Evolutionary conservation across 225 moss, liverwort and hornwort genomes (phyloP), one percentile per base, ranked within the genome.

Genomic region (Marchantia paleacea): DNA sequence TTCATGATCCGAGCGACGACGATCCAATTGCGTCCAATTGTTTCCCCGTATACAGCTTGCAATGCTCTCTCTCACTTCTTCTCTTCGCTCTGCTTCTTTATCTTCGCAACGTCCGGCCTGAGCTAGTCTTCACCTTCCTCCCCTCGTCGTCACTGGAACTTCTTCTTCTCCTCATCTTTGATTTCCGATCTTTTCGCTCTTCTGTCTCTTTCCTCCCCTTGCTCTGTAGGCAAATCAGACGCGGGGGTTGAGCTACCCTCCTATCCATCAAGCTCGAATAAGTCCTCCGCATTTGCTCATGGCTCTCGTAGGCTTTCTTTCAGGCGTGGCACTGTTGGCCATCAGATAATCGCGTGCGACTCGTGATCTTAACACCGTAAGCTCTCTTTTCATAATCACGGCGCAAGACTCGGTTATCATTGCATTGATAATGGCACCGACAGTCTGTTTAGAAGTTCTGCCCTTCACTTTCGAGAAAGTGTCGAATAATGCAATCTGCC

Each of bases 121-220:
- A 60, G 47, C 62, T 22, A 20, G 28, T 28, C 5, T n/a, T 58
- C 9, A 47, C 28, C 55, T 67, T 48, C 30, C 57, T 39, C 39
- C 39, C 39, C 5, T 39, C 39, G 39, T 39, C 39, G 39, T 72
- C 8, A 51, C 72, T 50, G 47, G 18, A 20, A 53, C 28, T 54
- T 5, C 39, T 39, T 5, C 5, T 39, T 39, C 39, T 39, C 39
- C 39, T 39, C 20, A 28, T 16, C 28, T 25, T 54, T 16, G 55
- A 20, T 10, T 52, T 74, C 74, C 74, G 53, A 28, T 74, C 29
- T 74, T 55, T 74, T 55, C 74, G 74, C 16, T 50, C 74, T 55
- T 25, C 47, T 2, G 19, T 74, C 74, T 29, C 10, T 20, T 55
- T 55, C 74, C 55, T 74, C 55, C 7, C 24, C 24, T 20, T 73